Percentiles rank a stretch among this genome's conserved stretches.
These are phyloP conservation scores for Blastobotrys attinorum DNA, from an alignment of 805 yeast species.

Conservation along the genomic window DNA sequence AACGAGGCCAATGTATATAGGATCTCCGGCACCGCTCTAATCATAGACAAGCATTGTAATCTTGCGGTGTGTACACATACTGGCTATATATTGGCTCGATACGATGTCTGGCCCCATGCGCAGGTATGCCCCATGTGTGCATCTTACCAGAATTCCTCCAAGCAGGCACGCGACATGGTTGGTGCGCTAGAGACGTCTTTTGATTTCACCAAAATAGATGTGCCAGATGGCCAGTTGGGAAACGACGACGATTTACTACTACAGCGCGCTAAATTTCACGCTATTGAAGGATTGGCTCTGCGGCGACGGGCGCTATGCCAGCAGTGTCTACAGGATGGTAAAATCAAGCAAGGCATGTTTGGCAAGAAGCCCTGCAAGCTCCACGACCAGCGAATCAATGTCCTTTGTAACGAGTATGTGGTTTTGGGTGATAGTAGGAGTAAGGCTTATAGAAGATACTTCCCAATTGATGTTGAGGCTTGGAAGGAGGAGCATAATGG, in stretches of 20 bases:
- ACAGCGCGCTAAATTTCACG: not conserved
- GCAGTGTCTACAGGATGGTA: not conserved
- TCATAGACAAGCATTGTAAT: not conserved
- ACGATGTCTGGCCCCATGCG: not conserved
- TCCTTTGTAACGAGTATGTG: not conserved
- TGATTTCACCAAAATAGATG: not conserved
- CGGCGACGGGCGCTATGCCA: not conserved
- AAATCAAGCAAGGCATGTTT: not conserved
- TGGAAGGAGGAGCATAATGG: not conserved
- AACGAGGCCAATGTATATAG: not conserved
- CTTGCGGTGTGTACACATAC: not conserved
- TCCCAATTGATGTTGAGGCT: not conserved
- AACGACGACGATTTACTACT: not conserved
- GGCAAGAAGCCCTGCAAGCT: not conserved
- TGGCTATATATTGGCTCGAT: not conserved
- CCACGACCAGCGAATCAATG: not conserved
- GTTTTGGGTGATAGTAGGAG: not conserved
- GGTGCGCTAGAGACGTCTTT: not conserved
- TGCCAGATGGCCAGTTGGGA: not conserved
- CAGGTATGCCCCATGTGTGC: not conserved
- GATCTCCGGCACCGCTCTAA: not conserved
- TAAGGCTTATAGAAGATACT: not conserved
- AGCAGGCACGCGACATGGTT: not conserved
- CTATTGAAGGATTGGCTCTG: not conserved
- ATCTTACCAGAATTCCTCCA: not conserved